Percentiles rank a stretch among this genome's conserved stretches.
phyloP scores from a whole-genome alignment of 2,329 filamentous ascomycete genomes.

The Penicillium psychrosexuale region DNA sequence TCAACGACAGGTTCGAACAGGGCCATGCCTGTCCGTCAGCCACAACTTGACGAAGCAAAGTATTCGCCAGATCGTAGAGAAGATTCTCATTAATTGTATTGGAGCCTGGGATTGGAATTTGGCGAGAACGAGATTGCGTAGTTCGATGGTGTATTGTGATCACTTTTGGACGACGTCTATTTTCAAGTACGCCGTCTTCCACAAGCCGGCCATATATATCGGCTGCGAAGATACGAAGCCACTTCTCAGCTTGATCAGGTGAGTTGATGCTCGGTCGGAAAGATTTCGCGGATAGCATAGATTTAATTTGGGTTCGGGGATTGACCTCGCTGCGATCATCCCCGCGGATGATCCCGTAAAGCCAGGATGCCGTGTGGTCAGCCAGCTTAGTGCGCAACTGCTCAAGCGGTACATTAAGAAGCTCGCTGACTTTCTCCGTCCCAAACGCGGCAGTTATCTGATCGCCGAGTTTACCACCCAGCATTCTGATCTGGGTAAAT shows the following conservation, averaged over 20 bases:
- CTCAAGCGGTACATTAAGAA: constrained; percentile 69
- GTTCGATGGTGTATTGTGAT: constrained; percentile 80
- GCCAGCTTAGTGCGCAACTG: constrained; percentile 75
- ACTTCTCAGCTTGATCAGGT: constrained; percentile 72
- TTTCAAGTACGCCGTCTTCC: constrained; percentile 84
- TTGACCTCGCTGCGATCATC: constrained; percentile 87
- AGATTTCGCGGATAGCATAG: constrained; percentile 94
- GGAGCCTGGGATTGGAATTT: constrained; percentile 72
- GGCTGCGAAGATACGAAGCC: constrained; percentile 86
- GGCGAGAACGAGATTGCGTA: constrained; percentile 70
- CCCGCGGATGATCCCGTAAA: constrained; percentile 80
- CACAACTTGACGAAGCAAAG: constrained; percentile 72
- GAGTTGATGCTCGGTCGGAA: constrained; percentile 81
- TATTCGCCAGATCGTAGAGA: constrained; percentile 73
- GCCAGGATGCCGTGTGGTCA: constrained; percentile 80
- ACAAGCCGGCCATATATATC: constrained; percentile 88
- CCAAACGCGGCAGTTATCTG: constrained; percentile 77
- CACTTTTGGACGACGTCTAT: constrained; percentile 79
- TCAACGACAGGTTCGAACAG: constrained; percentile 83
- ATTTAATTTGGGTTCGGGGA: constrained; percentile 87
- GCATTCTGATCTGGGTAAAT: constrained; percentile 88
- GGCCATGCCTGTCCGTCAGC: constrained; percentile 81
- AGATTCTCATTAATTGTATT: constrained; percentile 67
- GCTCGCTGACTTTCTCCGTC: constrained; percentile 73
- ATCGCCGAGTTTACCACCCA: constrained; percentile 93